Base-by-base conservation (phyloP, 805 yeast species). In the Metschnikowia matae region DNA sequence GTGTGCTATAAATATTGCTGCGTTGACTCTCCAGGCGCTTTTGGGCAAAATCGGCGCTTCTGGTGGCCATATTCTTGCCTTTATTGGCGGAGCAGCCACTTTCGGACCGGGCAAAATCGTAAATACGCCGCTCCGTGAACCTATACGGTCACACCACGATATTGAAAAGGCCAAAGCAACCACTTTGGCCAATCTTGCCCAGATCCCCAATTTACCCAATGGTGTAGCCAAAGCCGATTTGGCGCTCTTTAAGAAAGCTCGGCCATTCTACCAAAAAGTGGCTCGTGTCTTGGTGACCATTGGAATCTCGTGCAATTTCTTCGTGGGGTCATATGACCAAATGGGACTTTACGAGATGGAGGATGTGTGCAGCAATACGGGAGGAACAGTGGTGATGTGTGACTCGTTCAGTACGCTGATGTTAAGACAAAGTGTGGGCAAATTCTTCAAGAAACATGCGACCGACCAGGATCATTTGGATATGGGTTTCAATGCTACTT, bases 291-390 rank as follows among this genome's bases (percentile, higher is more conserved):
- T 81, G 20, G 74, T 81, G 0, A 54, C 67, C 3, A 72, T 75
- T 54, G 87, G 87, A 0, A 77, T 81, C 48, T 70, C 82, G 5
- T 69, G 83, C 42, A 80, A 82, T 58, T 62, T 83, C 18, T 82
- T 83, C 55, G 76, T 82, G 50, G 89, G 89, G 14, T 75, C 84
- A 11, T 83, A 83, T 62, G 89, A 84, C 63, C 89, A 84, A 63
- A 75, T 82, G 40, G 89, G 89, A 0, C 67, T 84, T 32, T 78
- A 68, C 54, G 89, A 84, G 62, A 84, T 84, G 89, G 83, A 80
- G 51, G 70, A 75, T 14, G 64, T 83, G 10, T 69, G 81, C 46
- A 73, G 75, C 58, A 72, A 72, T 51, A 82, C 87, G 10, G 89
- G 89, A 26, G 89, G 89, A 46, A 69, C 70, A 3, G 74, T 82